Evolutionary conservation across 441 rosid species (phyloP), one percentile per base, ranked within the genome.

Genomic region (Macaranga tanarius): DNA sequence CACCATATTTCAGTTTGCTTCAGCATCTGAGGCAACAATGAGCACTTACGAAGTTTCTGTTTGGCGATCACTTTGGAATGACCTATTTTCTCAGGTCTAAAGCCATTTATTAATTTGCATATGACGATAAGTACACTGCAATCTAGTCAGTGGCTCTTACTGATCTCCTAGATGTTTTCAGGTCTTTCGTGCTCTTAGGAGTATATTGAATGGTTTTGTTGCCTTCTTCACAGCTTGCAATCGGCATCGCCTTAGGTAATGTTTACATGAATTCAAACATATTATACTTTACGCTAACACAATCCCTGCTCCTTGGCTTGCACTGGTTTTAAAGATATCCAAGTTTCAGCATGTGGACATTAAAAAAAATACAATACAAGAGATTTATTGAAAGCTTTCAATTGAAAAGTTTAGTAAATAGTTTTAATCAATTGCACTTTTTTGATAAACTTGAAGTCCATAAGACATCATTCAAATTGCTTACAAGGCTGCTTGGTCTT

Each of bases 241-340:
- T 83, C 86, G 96, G 81, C 99, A 95, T 85, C 97, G 98, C 64
- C 96, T 95, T 42, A 91, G 99, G 99, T 95, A 84, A 55, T 52
- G 8, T 44, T 61, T 20, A 42, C 62, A 62, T 28, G 54, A 69
- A 16, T 40, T 44, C 17, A 16, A 11, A 16, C 7, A 9, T 25
- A 13, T 54, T 60, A 25, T 63, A n/a, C 62, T 67, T 10, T 51
- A 2, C 52, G 7, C 52, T 45, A 42, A 26, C 52, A 42, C 12
- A 45, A 25, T 20, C 25, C 20, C 22, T 70, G 58, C 47, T 50
- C 25, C 16, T 52, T 16, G 4, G 10, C 28, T 38, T 62, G 72
- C 62, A 5, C 2, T 13, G n/a, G 45, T 0, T 48, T 1, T 52
- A 9, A 52, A 50, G 6, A 26, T 44, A 42, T 17, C 4, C 0